phyloP scores from a whole-genome alignment of 495 filamentous ascomycete species.

The Penicillium desertorum region DNA sequence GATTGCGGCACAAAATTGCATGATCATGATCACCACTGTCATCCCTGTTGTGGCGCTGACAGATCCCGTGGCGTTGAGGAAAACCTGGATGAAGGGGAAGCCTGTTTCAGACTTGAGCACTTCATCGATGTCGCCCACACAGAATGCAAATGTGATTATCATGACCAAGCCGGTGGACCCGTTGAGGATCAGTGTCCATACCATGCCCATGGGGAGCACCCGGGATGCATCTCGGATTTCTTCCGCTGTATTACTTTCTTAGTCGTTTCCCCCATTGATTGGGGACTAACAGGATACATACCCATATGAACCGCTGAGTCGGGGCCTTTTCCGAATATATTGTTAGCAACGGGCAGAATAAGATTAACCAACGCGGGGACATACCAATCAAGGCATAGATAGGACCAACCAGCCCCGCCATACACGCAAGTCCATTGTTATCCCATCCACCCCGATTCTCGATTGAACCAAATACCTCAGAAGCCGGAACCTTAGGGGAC shows the following conservation, averaged over 20 bases:
- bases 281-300: background rate
- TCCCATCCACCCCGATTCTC: background rate
- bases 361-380: background rate
- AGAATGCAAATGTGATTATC: background rate
- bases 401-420: background rate
- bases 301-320: background rate
- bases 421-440: background rate
- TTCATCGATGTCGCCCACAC: background rate
- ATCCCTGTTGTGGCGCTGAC: background rate
- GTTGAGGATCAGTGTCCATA: background rate
- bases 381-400: background rate
- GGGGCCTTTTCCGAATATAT: background rate
- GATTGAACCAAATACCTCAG: background rate
- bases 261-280: background rate
- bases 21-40: background rate
- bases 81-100: background rate
- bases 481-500: background rate
- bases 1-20: background rate
- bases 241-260: background rate
- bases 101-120: background rate
- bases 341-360: background rate
- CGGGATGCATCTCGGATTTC: background rate
- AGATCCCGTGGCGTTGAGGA: background rate
- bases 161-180: background rate
- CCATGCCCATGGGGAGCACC: background rate